Percentiles rank a stretch among this genome's conserved stretches.
These are phyloP conservation scores for Neofusicoccum sp. DNA, from an alignment of 2,329 filamentous ascomycete genomes.

Conservation along the genomic window DNA sequence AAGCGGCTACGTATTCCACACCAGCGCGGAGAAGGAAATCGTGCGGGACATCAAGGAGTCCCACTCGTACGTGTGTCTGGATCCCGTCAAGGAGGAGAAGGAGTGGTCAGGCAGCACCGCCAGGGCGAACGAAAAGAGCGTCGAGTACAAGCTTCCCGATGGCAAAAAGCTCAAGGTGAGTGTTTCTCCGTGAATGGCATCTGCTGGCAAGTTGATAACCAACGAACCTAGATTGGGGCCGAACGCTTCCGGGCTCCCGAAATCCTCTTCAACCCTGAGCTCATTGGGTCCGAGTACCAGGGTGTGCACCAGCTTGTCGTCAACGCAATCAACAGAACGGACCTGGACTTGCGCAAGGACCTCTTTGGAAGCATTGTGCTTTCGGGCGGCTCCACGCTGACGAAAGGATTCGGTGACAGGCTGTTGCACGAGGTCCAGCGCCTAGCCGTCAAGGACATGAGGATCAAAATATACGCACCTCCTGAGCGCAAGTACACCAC, in stretches of 20 bases:
- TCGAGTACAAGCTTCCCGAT: slow-evolving; percentile 88
- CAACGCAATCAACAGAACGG: slow-evolving; percentile 90
- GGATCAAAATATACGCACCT: slow-evolving; percentile 98
- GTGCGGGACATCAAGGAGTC: slow-evolving; percentile 96
- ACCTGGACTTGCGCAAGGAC: slow-evolving; percentile 90
- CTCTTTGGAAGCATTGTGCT: slow-evolving; percentile 97
- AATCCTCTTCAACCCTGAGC: slow-evolving; percentile 95
- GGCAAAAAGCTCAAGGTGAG: slow-evolving; percentile 86
- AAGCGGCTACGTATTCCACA: slow-evolving; percentile 92
- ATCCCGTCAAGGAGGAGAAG: slow-evolving; percentile 93
- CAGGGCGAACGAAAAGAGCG: slow-evolving; percentile 73
- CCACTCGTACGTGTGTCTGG: slow-evolving; percentile 83
- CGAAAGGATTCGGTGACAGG: slow-evolving; percentile 93
- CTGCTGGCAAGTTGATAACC: slow-evolving; percentile 16
- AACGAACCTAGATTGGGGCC: slow-evolving; percentile 66
- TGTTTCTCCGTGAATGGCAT: background rate
- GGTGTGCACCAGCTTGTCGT: slow-evolving; percentile 98
- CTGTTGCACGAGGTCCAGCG: slow-evolving; percentile 88
- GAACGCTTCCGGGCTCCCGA: slow-evolving; percentile 95
- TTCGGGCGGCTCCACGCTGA: slow-evolving; percentile 92
- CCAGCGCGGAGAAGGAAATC: slow-evolving; percentile 98
- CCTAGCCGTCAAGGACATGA: slow-evolving; percentile 96
- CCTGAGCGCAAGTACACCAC: slow-evolving; percentile 98
- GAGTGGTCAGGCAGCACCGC: slow-evolving; percentile 75
- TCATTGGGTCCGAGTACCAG: slow-evolving; percentile 94